phyloP scores from a whole-genome alignment of 768 basidiomycete genomes.

The Amanita fuliginea region DNA sequence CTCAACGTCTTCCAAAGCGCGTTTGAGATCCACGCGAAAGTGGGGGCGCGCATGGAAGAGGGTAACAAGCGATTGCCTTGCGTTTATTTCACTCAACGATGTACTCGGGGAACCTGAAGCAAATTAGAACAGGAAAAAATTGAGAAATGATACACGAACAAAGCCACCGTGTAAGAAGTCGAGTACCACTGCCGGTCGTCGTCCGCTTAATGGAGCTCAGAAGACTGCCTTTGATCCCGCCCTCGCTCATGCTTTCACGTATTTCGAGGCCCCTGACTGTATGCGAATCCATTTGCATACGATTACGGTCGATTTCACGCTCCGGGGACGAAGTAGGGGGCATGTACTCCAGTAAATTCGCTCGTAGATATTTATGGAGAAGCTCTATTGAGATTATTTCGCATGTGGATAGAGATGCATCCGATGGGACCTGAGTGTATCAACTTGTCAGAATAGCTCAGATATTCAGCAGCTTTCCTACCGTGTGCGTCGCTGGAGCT shows the following conservation, averaged over 20 bases:
- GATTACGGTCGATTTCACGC: conserved; percentile 38
- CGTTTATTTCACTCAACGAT: conserved; percentile 57
- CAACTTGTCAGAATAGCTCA: background rate
- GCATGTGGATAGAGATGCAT: background rate
- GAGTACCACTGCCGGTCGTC: conserved; percentile 63
- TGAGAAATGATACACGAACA: conserved; percentile 42
- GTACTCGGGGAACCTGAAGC: conserved; percentile 74
- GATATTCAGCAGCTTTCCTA: background rate
- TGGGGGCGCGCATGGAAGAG: conserved; percentile 53
- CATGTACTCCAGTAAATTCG: conserved; percentile 70
- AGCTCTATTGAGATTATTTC: background rate
- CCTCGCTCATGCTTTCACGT: conserved; percentile 62
- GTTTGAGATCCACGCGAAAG: conserved; percentile 53
- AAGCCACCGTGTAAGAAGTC: conserved; percentile 65
- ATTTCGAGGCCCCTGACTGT: conserved; percentile 88
- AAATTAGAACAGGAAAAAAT: conserved; percentile 7
- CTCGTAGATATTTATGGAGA: conserved; percentile 37
- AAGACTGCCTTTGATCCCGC: conserved; percentile 63
- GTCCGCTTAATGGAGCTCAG: conserved; percentile 70
- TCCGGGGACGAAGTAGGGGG: conserved; percentile 48
- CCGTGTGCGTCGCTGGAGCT: background rate
- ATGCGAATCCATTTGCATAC: conserved; percentile 87
- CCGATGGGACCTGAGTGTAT: background rate
- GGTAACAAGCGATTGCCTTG: conserved; percentile 67
- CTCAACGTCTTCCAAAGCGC: conserved; percentile 43